Percentiles rank a stretch among this genome's conserved stretches.
These are phyloP conservation scores for Nitzschia sp. DNA, from an alignment of 108 stramenopile species.

Conservation along the genomic window DNA sequence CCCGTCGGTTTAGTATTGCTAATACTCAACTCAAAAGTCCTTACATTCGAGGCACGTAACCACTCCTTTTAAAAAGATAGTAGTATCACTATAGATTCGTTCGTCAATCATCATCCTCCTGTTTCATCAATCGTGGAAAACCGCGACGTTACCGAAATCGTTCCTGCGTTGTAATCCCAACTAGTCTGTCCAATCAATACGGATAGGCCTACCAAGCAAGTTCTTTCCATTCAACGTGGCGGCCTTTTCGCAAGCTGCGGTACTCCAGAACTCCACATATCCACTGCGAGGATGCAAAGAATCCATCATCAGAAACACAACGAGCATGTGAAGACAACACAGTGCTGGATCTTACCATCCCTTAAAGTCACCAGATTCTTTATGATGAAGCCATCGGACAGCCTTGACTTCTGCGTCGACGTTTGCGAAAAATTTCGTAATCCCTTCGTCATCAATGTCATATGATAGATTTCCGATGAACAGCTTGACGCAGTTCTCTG, in stretches of 20 bases:
- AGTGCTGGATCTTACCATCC: conserved; percentile 60
- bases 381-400: conserved; percentile 92
- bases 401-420: conserved; percentile 91
- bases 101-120: too few relatives aligned
- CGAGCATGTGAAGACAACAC: neutral
- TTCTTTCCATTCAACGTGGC: conserved; percentile 90
- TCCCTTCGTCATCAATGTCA: conserved; percentile 92
- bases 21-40: too few relatives aligned
- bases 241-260: conserved; percentile 88
- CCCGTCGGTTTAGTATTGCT: too few relatives aligned
- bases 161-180: too few relatives aligned
- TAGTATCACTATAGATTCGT: too few relatives aligned
- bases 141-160: too few relatives aligned
- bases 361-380: conserved; percentile 93
- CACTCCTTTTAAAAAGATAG: too few relatives aligned
- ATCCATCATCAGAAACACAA: neutral
- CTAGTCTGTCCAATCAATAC: conserved; percentile 91
- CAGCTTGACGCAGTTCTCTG: conserved; percentile 82
- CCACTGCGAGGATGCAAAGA: conserved; percentile 39
- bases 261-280: conserved; percentile 90
- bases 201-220: conserved; percentile 83
- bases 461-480: conserved; percentile 94
- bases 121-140: too few relatives aligned
- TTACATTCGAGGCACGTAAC: too few relatives aligned
- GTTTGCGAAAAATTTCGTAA: conserved; percentile 86